phyloP scores from a whole-genome alignment of 495 filamentous ascomycete genomes.

The Hypoxylon trugodes region DNA sequence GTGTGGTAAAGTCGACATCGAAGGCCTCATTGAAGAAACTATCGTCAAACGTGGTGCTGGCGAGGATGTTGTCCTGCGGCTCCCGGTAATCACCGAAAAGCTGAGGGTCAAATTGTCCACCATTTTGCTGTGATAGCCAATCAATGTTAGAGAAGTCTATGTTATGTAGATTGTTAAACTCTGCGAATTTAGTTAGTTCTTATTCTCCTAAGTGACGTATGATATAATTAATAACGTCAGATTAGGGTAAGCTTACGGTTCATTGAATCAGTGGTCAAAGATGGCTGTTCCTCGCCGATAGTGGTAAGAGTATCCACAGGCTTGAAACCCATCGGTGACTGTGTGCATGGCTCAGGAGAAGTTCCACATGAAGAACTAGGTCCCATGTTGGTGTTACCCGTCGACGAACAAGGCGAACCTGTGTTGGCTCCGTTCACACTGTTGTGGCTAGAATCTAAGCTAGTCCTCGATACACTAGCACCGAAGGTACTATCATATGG shows the following conservation, averaged over 20 bases:
- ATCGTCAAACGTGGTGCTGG: conserved; percentile 68
- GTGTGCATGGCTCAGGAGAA: conserved; percentile 63
- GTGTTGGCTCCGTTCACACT: conserved; percentile 51
- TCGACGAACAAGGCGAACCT: conserved; percentile 70
- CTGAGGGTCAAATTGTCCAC: conserved; percentile 88
- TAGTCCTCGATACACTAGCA: conserved; percentile 62
- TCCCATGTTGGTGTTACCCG: conserved; percentile 61
- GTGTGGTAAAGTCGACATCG: conserved; percentile 76
- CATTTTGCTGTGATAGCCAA: conserved; percentile 84
- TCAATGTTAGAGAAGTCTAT: conserved; percentile 65
- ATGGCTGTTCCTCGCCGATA: conserved; percentile 62
- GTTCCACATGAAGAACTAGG: conserved; percentile 81
- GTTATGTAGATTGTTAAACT: conserved; percentile 46
- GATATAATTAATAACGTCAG: neutral
- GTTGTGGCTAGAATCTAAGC: conserved; percentile 65
- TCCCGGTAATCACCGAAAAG: conserved; percentile 95
- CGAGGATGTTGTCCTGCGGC: conserved; percentile 76
- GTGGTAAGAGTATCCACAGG: conserved; percentile 65
- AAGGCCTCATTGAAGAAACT: conserved; percentile 92
- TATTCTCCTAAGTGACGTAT: too few relatives aligned
- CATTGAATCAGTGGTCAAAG: conserved; percentile 38
- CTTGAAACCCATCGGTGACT: conserved; percentile 66
- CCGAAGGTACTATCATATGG: conserved; percentile 48
- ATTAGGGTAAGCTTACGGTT: conserved; percentile 41
- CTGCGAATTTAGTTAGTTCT: conserved; percentile 34